Evolutionary conservation across 2,329 filamentous ascomycete species (phyloP).

Genomic region (Blumeria graminis): DNA sequence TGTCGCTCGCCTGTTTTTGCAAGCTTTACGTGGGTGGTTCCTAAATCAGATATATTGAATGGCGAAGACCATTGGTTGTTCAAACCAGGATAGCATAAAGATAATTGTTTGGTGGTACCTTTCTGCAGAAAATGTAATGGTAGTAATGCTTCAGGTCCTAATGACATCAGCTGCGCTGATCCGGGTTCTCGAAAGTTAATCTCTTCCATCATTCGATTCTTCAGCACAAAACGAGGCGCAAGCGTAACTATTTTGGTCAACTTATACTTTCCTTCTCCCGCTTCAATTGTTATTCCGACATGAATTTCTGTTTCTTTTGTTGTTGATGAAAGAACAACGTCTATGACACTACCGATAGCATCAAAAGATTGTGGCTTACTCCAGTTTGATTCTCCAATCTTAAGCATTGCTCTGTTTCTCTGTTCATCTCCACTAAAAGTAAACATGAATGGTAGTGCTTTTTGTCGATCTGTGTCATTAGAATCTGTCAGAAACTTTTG

Average conservation of each 20-base stretch:
- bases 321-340: conserved; percentile 58
- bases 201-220: conserved; percentile 77
- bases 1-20: conserved; percentile 78
- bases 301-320: conserved; percentile 60
- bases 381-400: conserved; percentile 77
- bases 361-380: conserved; percentile 97
- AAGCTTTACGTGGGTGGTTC: conserved; percentile 80
- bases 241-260: conserved; percentile 88
- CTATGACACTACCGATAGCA: conserved; percentile 78
- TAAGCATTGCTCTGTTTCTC: conserved; percentile 71
- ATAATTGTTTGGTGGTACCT: conserved; percentile 64
- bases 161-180: conserved; percentile 59
- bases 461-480: conserved; percentile 31
- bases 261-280: conserved; percentile 94
- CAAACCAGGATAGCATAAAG: conserved; percentile 74
- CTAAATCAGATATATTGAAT: conserved; percentile 90
- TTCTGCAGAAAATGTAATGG: conserved; percentile 80
- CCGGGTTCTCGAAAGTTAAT: conserved; percentile 79
- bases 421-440: conserved; percentile 74
- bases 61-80: conserved; percentile 97
- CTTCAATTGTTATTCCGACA: conserved; percentile 65
- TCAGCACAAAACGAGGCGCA: conserved; percentile 74
- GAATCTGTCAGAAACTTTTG: conserved; percentile 35
- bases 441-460: conserved; percentile 83
- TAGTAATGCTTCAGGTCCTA: conserved; percentile 56